phyloP scores from a whole-genome alignment of 2,329 filamentous ascomycete species.

The Paecilomyces sp. region DNA sequence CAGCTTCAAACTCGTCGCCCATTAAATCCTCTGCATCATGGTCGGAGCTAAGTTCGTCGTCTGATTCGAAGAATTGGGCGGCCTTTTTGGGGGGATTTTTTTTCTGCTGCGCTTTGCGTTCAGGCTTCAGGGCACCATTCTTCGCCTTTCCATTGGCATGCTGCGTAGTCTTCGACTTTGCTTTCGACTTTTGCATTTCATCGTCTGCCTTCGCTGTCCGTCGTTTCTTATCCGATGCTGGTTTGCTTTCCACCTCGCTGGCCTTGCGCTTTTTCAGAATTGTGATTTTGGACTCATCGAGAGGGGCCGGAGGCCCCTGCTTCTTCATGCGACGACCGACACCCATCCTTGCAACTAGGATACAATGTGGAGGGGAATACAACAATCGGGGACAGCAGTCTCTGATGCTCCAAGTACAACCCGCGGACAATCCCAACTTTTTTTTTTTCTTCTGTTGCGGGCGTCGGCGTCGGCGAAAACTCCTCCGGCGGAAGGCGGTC shows the following conservation, averaged over 20 bases:
- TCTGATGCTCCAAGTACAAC: not conserved
- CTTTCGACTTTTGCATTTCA: constrained; percentile 29
- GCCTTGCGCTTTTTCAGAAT: constrained; percentile 74
- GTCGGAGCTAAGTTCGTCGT: constrained; percentile 28
- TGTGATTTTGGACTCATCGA: constrained; percentile 63
- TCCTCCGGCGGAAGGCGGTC: not conserved
- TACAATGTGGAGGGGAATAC: not conserved
- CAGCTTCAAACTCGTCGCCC: constrained; percentile 41
- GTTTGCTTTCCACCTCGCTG: constrained; percentile 52
- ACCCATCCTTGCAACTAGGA: constrained; percentile 59
- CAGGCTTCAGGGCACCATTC: constrained; percentile 20
- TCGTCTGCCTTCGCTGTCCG: constrained; percentile 43
- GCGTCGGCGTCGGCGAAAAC: not conserved
- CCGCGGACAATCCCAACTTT: not conserved
- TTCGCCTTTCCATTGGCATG: constrained; percentile 24
- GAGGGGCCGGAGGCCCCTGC: constrained; percentile 75
- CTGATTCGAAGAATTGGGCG: constrained; percentile 27
- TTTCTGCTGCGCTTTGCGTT: constrained; percentile 26
- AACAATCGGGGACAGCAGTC: not conserved
- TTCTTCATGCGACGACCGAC: constrained; percentile 90
- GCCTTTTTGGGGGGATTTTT: constrained; percentile 32
- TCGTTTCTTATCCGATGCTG: constrained; percentile 60
- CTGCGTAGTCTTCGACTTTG: constrained; percentile 36
- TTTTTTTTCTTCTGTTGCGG: not conserved
- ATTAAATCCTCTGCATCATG: constrained; percentile 32